Base-by-base conservation (phyloP, 257 asterid genomes). In the Striga asiatica region DNA sequence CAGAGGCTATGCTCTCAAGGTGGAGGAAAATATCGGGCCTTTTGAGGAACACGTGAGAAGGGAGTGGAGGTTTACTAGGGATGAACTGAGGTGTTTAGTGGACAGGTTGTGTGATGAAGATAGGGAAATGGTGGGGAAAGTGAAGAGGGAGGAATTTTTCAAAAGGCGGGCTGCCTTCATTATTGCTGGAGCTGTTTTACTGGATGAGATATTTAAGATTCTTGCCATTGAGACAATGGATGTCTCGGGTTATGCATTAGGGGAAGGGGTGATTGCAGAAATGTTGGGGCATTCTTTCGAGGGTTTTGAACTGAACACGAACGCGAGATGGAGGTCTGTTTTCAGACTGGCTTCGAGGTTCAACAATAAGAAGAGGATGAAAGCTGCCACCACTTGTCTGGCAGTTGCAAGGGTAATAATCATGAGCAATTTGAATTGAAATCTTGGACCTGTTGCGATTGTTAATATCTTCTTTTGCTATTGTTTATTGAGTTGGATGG, bases 241-340 rank as follows among this genome's bases (percentile, higher is more conserved):
- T 72, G 94, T 81, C 42, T 83, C 96, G 0, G 87, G 81, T 47
- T 83, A 71, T 50, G 87, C 94, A 43, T 74, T 87, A 56, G 87
- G 80, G 9, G 94, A 83, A 41, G 96, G 96, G 50, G 89, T 87
- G 62, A 65, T 87, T 8, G 50, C 84, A 1, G 93, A 87, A 76
- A 79, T 75, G 81, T 32, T 81, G 50, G 81, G 80, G 34, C 67
- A 56, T 47, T 78, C 41, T 62, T 66, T 59, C 16, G 32, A 72
- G 60, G 76, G 70, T 31, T 70, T 74, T 53, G 78, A 74, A 71
- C 56, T 71, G 77, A 78, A 70, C 54, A 78, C 74, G 9, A 84
- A 81, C 72, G 83, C 84, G 3, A 66, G 96, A 39, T 83, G 96
- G 96, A 70, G 81, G 61, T 78, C 94, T 2, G 74, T 81, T 65